Base-by-base conservation (phyloP, 495 filamentous ascomycete species). In the Clohesyomyces aquaticus region DNA sequence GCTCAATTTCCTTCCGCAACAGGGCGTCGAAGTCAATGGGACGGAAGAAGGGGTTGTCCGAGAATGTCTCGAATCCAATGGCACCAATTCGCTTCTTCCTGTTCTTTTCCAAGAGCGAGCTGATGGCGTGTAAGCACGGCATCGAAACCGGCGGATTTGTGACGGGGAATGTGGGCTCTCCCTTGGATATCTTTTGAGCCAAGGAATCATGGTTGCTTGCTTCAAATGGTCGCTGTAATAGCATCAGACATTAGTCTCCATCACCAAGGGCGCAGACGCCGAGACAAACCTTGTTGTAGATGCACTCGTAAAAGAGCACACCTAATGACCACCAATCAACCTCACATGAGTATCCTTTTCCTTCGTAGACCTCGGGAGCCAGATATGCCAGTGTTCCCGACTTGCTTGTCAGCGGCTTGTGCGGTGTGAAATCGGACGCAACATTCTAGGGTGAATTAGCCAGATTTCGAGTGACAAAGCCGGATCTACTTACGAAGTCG, bases 281-380 rank as follows among this genome's bases (percentile, higher is more conserved):
- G 3, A 14, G 21, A 71, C 83, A 52, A 77, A 93, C 93, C 87
- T 95, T 98, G 76, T 94, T 97, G 77, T 97, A 98, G 49, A 98
- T 96, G 81, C 94, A 97, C 76, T 98, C 94, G 76, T 96, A 98
- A 74, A 98, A 96, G 1, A 93, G 85, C 47, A 98, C 94, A 29
- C 94, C 94, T 23, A 98, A 74, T 14, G 93, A 96, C 94, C 94
- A 98, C 94, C 94, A 98, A 76, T 98, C 94, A 12, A 95, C 92
- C 69, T 94, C 90, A 22, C 82, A 84, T 55, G 85, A 82, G 70
- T 98, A 98, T 9, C 93, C 94, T 41, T 82, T 83, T 23, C 93
- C 94, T 64, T 85, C 84, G 65, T 98, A 98, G 23, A 97, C 95
- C 72, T 98, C 94, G 0, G 94, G 94, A 1, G 94, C 95, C 1